A percentile compares a stretch with the other conserved stretches of the same genome.
These are phyloP conservation scores for Phytophthora sp. DNA, from an alignment of 352 stramenopile species.

Conservation along the genomic window DNA sequence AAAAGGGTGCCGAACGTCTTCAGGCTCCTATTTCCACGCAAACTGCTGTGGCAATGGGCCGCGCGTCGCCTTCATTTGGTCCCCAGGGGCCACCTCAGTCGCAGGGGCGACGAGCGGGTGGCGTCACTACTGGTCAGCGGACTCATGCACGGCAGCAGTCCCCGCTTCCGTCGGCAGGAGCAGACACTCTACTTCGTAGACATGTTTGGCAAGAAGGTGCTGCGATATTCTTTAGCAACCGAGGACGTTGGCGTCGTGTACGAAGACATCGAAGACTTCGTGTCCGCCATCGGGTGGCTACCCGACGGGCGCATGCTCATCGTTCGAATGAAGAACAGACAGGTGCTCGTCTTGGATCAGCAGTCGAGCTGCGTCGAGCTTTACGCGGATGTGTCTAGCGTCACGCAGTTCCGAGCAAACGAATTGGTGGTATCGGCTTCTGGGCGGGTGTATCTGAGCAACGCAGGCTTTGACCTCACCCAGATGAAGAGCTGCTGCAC, in stretches of 20 bases:
- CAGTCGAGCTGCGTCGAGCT: slow-evolving; percentile 25
- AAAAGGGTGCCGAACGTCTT: slow-evolving; percentile 25
- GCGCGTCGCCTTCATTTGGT: slow-evolving; percentile 19
- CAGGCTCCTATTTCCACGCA: slow-evolving; percentile 27
- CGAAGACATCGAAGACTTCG: slow-evolving; percentile 47
- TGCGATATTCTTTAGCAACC: slow-evolving; percentile 52
- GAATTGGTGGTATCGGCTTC: slow-evolving; percentile 54
- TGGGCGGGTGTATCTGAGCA: slow-evolving; percentile 62
- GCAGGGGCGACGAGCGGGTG: slow-evolving; percentile 29
- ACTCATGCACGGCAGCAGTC: slow-evolving; percentile 60
- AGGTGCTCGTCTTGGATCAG: slow-evolving; percentile 53
- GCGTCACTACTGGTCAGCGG: slow-evolving; percentile 40
- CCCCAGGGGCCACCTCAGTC: neutral
- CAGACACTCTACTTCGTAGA: slow-evolving; percentile 71
- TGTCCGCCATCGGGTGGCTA: slow-evolving; percentile 67
- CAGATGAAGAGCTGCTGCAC: slow-evolving; percentile 31
- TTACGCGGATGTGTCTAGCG: slow-evolving; percentile 59
- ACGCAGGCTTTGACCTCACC: slow-evolving; percentile 64
- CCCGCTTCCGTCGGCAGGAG: slow-evolving; percentile 59
- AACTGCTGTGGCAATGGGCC: slow-evolving; percentile 32
- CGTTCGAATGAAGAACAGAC: slow-evolving; percentile 34
- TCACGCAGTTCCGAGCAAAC: slow-evolving; percentile 59
- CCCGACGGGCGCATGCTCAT: slow-evolving; percentile 51
- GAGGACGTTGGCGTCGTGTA: slow-evolving; percentile 46
- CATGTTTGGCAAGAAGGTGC: slow-evolving; percentile 57